Evolutionary conservation across 805 yeast species (phyloP).

Genomic region (Starmerella geochares): DNA sequence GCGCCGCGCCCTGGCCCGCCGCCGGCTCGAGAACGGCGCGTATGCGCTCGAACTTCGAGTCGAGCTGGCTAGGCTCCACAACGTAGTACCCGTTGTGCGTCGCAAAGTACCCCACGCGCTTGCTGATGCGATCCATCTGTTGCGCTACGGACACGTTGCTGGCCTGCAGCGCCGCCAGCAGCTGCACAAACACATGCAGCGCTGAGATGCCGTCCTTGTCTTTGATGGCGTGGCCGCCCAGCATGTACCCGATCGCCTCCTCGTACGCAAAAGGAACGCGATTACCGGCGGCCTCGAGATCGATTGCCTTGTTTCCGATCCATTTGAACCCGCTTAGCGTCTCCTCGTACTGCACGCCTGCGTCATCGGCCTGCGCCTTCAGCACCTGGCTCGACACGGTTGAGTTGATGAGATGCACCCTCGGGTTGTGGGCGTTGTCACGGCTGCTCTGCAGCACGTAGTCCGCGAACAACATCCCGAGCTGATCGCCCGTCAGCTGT

Average conservation of each 20-base stretch:
- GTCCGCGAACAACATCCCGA: conserved; percentile 75
- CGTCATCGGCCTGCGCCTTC: conserved; percentile 50
- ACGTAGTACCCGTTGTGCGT: conserved; percentile 81
- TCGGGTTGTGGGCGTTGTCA: background rate
- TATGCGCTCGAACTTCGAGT: conserved; percentile 45
- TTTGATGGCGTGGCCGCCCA: conserved; percentile 42
- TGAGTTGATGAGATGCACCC: conserved; percentile 52
- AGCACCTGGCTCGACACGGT: conserved; percentile 87
- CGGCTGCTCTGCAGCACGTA: conserved; percentile 35
- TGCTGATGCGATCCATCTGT: conserved; percentile 48
- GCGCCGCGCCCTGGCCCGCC: background rate
- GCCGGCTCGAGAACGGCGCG: conserved; percentile 39
- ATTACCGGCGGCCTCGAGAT: conserved; percentile 52
- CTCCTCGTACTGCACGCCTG: conserved; percentile 58
- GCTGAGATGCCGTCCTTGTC: conserved; percentile 94
- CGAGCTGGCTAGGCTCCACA: conserved; percentile 45
- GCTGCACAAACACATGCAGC: conserved; percentile 60
- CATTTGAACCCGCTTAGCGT: conserved; percentile 95
- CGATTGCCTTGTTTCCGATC: conserved; percentile 85
- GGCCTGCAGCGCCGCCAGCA: conserved; percentile 44
- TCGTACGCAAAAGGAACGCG: conserved; percentile 83
- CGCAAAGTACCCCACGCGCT: conserved; percentile 67
- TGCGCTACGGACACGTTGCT: conserved; percentile 34
- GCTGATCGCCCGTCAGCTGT: conserved; percentile 84
- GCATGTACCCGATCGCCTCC: conserved; percentile 95